Evolutionary conservation across 2,329 filamentous ascomycete species (phyloP), one percentile per base, ranked within the genome.

Genomic region (Monilinia fructicola): DNA sequence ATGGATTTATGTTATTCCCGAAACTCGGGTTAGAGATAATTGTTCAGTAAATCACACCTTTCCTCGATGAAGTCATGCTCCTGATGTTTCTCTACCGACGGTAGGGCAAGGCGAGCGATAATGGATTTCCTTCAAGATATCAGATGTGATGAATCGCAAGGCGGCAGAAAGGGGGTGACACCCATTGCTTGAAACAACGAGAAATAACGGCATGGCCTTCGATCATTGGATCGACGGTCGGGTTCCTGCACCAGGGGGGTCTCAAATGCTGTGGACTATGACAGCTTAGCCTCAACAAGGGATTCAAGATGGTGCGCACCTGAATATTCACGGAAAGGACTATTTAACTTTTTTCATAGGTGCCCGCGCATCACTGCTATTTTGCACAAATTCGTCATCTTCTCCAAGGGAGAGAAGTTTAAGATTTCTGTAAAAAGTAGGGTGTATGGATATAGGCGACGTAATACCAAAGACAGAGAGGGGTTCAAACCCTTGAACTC

Each of bases 211-310:
- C 38, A 66, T 54, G n/a, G 64, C 31, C 38, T 44, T 65, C 26
- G 64, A 50, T 63, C 38, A 66, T 66, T 66, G 64, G 64, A 66
- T 62, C 48, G 58, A 52, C 46, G n/a, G 58, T 63, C 64, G 58
- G 64, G 64, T 66, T 62, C 64, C 64, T 63, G 64, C 58, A 63
- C 64, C 50, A 62, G 16, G 28, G 64, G 28, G 54, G 56, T 63
- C 64, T 63, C 48, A 55, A 61, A 66, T 50, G 64, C 23, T 50
- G 64, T 62, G 64, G 38, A 66, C 58, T 54, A 35, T 54, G 50
- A 44, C 48, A 66, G 63, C 63, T 48, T 65, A 59, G 42, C 26
- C 38, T 42, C 38, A 56, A 56, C 18, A 56, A 64, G 23, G 26
- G 21, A 42, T 54, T 50, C 38, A 40, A 64, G 23, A 18, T 26